Base-by-base conservation (phyloP, 176 grass and related monocot genomes). In the Luzula sylvatica region DNA sequence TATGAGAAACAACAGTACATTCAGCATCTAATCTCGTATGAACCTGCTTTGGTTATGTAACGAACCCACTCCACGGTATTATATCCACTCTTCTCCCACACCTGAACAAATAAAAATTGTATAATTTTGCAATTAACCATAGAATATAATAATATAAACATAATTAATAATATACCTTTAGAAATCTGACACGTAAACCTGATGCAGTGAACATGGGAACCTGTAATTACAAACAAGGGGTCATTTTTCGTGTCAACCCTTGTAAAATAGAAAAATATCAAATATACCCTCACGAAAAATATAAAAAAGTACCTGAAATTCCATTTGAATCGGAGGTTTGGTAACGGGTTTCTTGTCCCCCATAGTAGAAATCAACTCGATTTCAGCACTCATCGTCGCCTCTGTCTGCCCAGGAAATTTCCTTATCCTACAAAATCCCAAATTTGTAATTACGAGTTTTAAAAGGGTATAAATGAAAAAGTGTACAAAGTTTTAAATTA, bases 121-220 rank as follows among this genome's bases (percentile, higher is more conserved):
- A 35, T 53, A 45, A 19, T 5, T 1, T 64, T n/a, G 13, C 59
- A 64, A 45, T 47, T 46, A 46, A 8, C 23, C 43, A 9, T 63
- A 61, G 11, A 26, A 43, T 35, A 35, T 17, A 45, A 27, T 20
- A 19, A 59, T 59, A 59, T n/a, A 2, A 32, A 12, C 12, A 38
- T 26, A 40, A 53, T 7, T 47, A 48, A 42, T 1, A 40, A 17
- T 5, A 60, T 87, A 87, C 93, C 93, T 98, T 98, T 2, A 98
- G 84, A 75, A 98, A 98, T 51, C 93, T 75, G 60, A 98, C 93
- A 27, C 93, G 85, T 21, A 98, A 67, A 65, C 93, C 93, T 65
- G 93, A 98, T 71, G 93, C 93, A n/a, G 93, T 98, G 71, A 98
- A 98, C 86, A 98, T 98, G 11, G 93, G 93, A 69, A 98, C 93